These are phyloP conservation scores for Cryphonectria carpinicola DNA, from an alignment of 2,329 filamentous ascomycete species.

Conservation along the genomic window DNA sequence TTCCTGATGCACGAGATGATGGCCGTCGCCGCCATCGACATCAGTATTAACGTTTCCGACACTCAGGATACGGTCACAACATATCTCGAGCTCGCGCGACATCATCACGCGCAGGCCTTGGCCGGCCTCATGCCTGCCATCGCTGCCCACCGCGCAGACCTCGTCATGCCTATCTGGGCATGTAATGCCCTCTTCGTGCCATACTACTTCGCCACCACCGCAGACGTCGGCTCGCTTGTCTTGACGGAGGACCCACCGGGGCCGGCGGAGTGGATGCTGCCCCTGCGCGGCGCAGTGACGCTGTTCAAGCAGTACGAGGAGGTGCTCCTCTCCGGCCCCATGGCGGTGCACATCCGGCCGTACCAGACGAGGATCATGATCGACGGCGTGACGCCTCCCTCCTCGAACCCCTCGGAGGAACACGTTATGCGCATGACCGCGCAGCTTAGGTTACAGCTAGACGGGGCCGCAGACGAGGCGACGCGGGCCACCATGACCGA, in stretches of 20 bases:
- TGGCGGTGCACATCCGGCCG: conserved; percentile 30
- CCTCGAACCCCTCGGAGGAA: conserved; percentile 18
- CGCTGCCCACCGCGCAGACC: conserved; percentile 19
- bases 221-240: conserved; percentile 32
- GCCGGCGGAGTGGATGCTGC: conserved; percentile 34
- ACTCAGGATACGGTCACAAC: conserved; percentile 1
- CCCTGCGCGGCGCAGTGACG: conserved; percentile 32
- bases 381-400: neutral
- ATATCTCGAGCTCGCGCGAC: conserved; percentile 30
- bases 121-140: conserved; percentile 33
- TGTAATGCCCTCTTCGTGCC: conserved; percentile 34
- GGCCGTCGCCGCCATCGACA: conserved; percentile 33
- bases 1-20: conserved; percentile 35
- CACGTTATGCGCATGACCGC: conserved; percentile 18
- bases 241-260: conserved; percentile 31
- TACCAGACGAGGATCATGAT: conserved; percentile 17
- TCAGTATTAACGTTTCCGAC: conserved; percentile 25
- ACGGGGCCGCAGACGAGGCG: conserved; percentile 14
- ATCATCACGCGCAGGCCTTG: conserved; percentile 34
- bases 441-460: conserved; percentile 16
- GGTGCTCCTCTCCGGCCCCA: conserved; percentile 25
- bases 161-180: conserved; percentile 32
- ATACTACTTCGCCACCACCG: conserved; percentile 33
- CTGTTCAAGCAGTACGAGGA: conserved; percentile 24
- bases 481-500: conserved; percentile 19